Conservation (phyloP, 2,329 filamentous ascomycete species). For the Sclerotinia borealis region DNA sequence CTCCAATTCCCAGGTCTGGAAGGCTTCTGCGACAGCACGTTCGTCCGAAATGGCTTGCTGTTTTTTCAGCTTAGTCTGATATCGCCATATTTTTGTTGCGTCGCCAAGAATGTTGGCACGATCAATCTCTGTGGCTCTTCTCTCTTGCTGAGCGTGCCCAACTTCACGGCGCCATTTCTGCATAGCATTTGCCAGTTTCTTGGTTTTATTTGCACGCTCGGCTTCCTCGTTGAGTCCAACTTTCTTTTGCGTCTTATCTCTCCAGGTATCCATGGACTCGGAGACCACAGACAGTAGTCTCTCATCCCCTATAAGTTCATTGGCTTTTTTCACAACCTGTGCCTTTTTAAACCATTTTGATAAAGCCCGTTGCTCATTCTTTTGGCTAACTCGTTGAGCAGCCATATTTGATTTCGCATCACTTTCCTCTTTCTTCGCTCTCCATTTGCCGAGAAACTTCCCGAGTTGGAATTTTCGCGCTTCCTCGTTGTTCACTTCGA, state of each 20-base stretch:
- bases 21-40: conserved; percentile 46
- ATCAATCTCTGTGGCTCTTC: conserved; percentile 45
- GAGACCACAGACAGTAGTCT: conserved; percentile 18
- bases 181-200: conserved; percentile 16
- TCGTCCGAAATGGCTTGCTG: conserved; percentile 48
- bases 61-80: conserved; percentile 48
- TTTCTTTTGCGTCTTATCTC: conserved; percentile 14
- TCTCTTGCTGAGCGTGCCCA: conserved; percentile 36
- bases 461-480: conserved; percentile 45
- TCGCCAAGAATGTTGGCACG: conserved; percentile 48
- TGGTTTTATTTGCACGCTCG: conserved; percentile 11
- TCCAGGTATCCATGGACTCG: conserved; percentile 25
- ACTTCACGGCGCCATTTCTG: conserved; percentile 27
- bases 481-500: conserved; percentile 36
- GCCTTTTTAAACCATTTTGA: conserved; percentile 23
- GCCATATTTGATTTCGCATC: conserved; percentile 26
- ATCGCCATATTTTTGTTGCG: conserved; percentile 57
- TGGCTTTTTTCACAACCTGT: conserved; percentile 18
- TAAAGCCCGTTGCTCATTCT: conserved; percentile 18
- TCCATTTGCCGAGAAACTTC: conserved; percentile 49
- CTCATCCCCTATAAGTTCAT: conserved; percentile 21
- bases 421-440: conserved; percentile 22
- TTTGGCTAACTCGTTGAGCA: conserved; percentile 21
- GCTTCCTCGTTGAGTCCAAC: conserved; percentile 17
- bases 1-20: conserved; percentile 57